Conservation (phyloP, 129 eudicot species). For the Flaveria linearis region DNA sequence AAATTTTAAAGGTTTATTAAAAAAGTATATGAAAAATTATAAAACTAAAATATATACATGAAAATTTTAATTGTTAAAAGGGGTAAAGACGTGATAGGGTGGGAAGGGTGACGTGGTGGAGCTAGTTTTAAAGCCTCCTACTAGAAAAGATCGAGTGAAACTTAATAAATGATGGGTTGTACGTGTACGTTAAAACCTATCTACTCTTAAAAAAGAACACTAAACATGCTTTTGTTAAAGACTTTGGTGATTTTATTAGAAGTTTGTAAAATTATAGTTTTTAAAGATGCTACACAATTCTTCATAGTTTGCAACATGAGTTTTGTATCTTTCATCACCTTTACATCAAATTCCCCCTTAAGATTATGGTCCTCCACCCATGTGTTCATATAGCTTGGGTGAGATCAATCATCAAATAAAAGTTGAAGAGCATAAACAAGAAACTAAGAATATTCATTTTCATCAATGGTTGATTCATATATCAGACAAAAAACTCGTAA, state of each 20-base stretch:
- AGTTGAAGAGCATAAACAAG: constrained; percentile 10
- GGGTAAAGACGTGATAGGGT: no score
- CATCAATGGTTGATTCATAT: background rate
- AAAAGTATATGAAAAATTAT: no score
- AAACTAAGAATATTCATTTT: constrained; percentile 27
- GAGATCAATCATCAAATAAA: background rate
- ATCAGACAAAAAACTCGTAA: background rate
- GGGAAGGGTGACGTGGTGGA: no score
- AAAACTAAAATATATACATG: no score
- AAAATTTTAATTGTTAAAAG: no score
- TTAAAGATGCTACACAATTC: background rate
- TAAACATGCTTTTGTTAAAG: no score
- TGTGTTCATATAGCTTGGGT: background rate
- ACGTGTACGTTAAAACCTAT: background rate
- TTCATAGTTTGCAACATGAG: background rate
- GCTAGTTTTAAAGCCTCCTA: no score
- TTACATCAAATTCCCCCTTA: background rate
- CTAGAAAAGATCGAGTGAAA: no score
- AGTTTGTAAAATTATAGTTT: no score
- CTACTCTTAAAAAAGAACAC: no score
- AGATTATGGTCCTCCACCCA: background rate
- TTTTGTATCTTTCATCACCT: background rate
- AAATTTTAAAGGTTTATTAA: no score
- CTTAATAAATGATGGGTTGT: background rate
- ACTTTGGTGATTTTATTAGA: no score